Base-by-base conservation (phyloP, 2,329 filamentous ascomycete genomes). In the Bipolaris sorokiniana region DNA sequence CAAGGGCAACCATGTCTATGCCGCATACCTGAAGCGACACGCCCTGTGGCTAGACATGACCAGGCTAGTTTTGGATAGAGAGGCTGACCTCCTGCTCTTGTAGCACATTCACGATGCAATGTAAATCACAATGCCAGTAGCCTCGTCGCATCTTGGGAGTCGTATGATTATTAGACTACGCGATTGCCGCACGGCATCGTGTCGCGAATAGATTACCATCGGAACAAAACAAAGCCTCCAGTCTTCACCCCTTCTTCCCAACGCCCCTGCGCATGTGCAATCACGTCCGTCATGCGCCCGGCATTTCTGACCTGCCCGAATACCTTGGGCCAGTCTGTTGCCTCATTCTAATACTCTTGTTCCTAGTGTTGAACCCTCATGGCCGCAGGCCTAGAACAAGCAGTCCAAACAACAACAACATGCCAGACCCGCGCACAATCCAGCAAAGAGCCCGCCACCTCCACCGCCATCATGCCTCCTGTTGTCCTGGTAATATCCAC, bases 381-480 rank as follows among this genome's bases (percentile, higher is more conserved):
- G 13, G 33, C 34, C 15, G 7, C 22, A 22, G 38, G 28, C 53
- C 65, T 79, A 82, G 63, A 82, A 81, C 66, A 83, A 67, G 58
- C 80, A 76, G 62, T 83, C 81, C 72, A 83, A 76, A 74, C 81
- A 83, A 64, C 81, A 83, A 63, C 81, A 83, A 65, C 80, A 82
- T 36, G 81, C 81, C 69, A 82, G 60, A 52, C 73, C 76, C 9
- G 76, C 81, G 58, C 80, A 68, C 41, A 81, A 61, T 15, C 76
- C 81, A 3, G 77, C 77, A 36, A 79, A 73, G 33, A 81, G 67
- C 1, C 80, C 80, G 3, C 71, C 74, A 22, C 65, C 56, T n/a
- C 54, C 70, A 13, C 69, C 70, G 15, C 69, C 66, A 7, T 33
- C 50, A 15, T 71, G 54, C 41, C 60, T 71, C 60, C 61, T 71